These are phyloP conservation scores for Trichomonas gallinae DNA, from an alignment of 208 protist genomes.

Conservation along the genomic window DNA sequence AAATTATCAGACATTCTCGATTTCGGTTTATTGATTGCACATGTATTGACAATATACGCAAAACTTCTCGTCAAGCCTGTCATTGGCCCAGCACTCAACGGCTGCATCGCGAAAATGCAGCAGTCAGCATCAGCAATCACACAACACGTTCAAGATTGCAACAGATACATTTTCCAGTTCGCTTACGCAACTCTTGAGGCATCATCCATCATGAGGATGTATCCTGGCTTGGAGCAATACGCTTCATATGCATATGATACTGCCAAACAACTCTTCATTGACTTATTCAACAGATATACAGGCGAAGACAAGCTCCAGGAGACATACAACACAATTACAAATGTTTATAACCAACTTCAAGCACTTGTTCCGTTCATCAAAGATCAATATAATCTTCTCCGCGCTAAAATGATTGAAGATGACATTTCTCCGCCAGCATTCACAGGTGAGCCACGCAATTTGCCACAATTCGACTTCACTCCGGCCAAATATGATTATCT, in stretches of 20 bases:
- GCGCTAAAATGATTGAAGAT: background rate
- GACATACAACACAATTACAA: background rate
- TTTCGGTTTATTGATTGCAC: background rate
- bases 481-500: background rate
- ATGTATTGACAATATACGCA: background rate
- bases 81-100: background rate
- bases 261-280: background rate
- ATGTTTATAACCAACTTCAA: background rate
- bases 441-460: background rate
- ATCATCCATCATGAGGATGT: background rate
- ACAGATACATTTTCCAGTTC: background rate
- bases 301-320: background rate
- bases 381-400: background rate
- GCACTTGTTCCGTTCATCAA: background rate
- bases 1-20: background rate
- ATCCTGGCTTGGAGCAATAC: background rate
- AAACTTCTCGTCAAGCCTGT: background rate
- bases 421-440: background rate
- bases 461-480: background rate
- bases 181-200: background rate
- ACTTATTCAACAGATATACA: background rate
- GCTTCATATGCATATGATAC: background rate
- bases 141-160: background rate
- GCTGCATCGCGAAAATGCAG: background rate
- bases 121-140: background rate